Evolutionary conservation across 495 filamentous ascomycete genomes (phyloP).

Genomic region (Aspergillus avenaceus): DNA sequence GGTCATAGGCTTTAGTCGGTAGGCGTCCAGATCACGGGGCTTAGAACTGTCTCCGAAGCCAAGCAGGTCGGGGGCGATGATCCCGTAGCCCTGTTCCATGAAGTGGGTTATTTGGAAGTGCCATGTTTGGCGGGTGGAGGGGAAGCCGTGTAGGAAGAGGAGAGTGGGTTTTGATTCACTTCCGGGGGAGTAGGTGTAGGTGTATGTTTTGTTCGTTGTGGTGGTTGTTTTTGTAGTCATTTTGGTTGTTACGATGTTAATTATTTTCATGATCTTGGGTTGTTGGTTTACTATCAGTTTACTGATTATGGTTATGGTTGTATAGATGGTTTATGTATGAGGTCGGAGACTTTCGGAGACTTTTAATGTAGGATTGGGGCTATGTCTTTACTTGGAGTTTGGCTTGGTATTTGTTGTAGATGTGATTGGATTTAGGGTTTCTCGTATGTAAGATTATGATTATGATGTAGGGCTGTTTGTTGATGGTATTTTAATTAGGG

Average conservation of each 20-base stretch:
- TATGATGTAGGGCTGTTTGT: too few species aligned
- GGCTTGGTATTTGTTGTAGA: too few species aligned
- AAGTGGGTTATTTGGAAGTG: constrained; percentile 35
- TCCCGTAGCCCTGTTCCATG: constrained; percentile 32
- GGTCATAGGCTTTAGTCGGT: constrained; percentile 29
- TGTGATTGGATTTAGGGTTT: too few species aligned
- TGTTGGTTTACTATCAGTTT: too few species aligned
- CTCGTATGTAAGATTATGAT: too few species aligned
- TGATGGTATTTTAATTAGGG: too few species aligned
- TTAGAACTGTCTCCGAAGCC: constrained; percentile 46
- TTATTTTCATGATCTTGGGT: not conserved
- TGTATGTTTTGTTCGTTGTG: constrained; percentile 24
- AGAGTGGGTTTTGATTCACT: constrained; percentile 25
- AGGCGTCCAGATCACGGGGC: constrained; percentile 25
- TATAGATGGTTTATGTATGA: not conserved
- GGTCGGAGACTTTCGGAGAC: constrained; percentile 3
- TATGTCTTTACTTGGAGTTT: too few species aligned
- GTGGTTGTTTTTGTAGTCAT: constrained; percentile 15
- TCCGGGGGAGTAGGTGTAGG: constrained; percentile 26
- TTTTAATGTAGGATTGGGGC: too few species aligned
- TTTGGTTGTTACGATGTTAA: not conserved
- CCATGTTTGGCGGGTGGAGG: constrained; percentile 42
- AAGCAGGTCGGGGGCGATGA: constrained; percentile 45
- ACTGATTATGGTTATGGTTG: not conserved
- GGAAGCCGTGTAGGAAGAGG: constrained; percentile 43